These are phyloP conservation scores for Chloranthus sessilifolius DNA, from an alignment of 164 flowering plant genomes.

Conservation along the genomic window DNA sequence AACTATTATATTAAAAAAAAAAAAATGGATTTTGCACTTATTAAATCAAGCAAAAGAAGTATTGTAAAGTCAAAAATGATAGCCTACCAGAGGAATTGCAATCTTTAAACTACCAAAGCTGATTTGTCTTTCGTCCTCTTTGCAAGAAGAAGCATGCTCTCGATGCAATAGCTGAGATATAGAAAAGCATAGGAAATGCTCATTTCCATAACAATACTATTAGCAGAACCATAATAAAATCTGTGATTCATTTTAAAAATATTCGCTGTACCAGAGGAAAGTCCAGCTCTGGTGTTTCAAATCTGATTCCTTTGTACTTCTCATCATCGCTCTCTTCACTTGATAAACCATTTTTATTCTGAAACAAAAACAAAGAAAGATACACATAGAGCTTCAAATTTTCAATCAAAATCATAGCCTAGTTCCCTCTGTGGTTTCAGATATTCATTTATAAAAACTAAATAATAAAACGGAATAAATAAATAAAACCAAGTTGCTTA, in stretches of 20 bases:
- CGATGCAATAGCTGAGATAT: constrained; percentile 20
- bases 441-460: not conserved
- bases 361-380: constrained; percentile 11
- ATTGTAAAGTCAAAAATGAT: not conserved
- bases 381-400: not conserved
- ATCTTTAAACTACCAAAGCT: constrained; percentile 26
- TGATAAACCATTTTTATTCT: constrained; percentile 24
- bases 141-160: constrained; percentile 24
- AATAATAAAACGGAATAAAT: too few relatives aligned
- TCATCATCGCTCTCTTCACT: constrained; percentile 12
- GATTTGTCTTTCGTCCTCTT: constrained; percentile 19
- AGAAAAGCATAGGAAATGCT: not conserved
- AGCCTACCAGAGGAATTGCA: constrained; percentile 28
- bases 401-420: not conserved
- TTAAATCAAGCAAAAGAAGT: too few relatives aligned
- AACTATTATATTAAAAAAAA: too few relatives aligned
- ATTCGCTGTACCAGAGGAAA: constrained; percentile 31
- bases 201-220: not conserved
- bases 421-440: not conserved
- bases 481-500: too few relatives aligned
- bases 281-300: constrained; percentile 58
- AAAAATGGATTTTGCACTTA: too few relatives aligned
- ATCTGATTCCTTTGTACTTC: constrained; percentile 24
- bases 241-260: too few relatives aligned
- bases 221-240: too few relatives aligned